Evolutionary conservation across 495 filamentous ascomycete species (phyloP), one percentile per base, ranked within the genome.

Genomic region (Rhypophila decipiens): DNA sequence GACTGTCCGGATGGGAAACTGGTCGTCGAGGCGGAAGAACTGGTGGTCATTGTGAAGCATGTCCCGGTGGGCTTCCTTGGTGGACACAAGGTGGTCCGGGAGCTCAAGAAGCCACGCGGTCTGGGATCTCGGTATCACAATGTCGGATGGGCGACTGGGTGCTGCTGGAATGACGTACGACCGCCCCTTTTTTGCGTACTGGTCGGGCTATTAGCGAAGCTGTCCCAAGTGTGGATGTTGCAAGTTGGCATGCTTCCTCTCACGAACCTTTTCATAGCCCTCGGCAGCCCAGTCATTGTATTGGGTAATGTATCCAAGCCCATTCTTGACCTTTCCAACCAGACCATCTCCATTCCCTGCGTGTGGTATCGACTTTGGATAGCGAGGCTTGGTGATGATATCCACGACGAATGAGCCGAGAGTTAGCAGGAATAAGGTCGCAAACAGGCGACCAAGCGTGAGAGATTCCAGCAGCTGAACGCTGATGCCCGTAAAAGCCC

Each of bases 61-160:
- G n/a, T 60, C 58, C 8, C 46, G 44, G 49, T 68, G 65, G 3
- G 65, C 55, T 23, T 61, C 55, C 36, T 58, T 46, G 0, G 63
- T 49, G 4, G 57, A 65, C 12, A 66, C 45, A 0, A 61, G 45
- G 33, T 53, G 55, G 45, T 68, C 65, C 31, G 65, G 63, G 29
- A 50, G 57, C 39, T 68, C 63, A 44, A 68, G 57, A 44, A 68
- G 52, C 65, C 65, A 68, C 4, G 53, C 42, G 1, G 58, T 53
- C 40, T 68, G 65, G 5, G 59, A 55, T 5, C 49, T 59, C 8
- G 65, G 63, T 1, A 68, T 47, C 24, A 68, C 63, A 18, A 68
- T 60, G 39, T 68, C 61, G n/a, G 49, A 38, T 1, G 63, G 59
- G 2, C 58, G 61, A 34, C 55, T 57, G 20, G 59, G 57, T 22